Evolutionary conservation across 129 eudicot genomes (phyloP).

Genomic region (Calendula officinalis): DNA sequence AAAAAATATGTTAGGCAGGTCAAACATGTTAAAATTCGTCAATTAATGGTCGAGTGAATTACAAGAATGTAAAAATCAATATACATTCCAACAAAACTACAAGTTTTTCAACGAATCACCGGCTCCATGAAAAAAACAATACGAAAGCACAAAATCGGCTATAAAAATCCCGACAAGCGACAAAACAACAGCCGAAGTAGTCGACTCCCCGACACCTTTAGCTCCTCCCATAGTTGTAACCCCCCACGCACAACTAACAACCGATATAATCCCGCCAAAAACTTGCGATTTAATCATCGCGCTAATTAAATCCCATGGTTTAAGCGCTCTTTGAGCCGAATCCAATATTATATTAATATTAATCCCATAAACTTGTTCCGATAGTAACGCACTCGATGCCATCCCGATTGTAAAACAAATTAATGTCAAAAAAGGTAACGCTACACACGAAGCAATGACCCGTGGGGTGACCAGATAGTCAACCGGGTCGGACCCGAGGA

Average conservation of each 20-base stretch:
- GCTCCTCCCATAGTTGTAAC: conserved; percentile 92
- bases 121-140: conserved; percentile 83
- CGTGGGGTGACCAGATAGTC: conserved; percentile 88
- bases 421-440: conserved; percentile 67
- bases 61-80: background rate
- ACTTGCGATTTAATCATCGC: conserved; percentile 90
- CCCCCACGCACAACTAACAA: conserved; percentile 92
- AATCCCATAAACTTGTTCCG: conserved; percentile 81
- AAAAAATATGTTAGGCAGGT: no score
- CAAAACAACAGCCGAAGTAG: conserved; percentile 90
- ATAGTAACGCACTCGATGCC: conserved; percentile 89
- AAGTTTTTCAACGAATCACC: conserved; percentile 80
- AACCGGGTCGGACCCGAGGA: conserved; percentile 80
- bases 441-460: conserved; percentile 76
- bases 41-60: background rate
- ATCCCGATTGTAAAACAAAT: conserved; percentile 82
- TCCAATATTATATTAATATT: conserved; percentile 72
- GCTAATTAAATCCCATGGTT: conserved; percentile 76
- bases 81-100: conserved; percentile 14
- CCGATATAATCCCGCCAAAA: conserved; percentile 71
- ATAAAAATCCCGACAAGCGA: conserved; percentile 89
- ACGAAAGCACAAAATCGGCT: conserved; percentile 90
- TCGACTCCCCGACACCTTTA: conserved; percentile 96
- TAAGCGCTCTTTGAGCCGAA: conserved; percentile 87
- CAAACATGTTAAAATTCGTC: no score